These are phyloP conservation scores for Annulohypoxylon maeteangense DNA, from an alignment of 495 filamentous ascomycete genomes.

Conservation along the genomic window DNA sequence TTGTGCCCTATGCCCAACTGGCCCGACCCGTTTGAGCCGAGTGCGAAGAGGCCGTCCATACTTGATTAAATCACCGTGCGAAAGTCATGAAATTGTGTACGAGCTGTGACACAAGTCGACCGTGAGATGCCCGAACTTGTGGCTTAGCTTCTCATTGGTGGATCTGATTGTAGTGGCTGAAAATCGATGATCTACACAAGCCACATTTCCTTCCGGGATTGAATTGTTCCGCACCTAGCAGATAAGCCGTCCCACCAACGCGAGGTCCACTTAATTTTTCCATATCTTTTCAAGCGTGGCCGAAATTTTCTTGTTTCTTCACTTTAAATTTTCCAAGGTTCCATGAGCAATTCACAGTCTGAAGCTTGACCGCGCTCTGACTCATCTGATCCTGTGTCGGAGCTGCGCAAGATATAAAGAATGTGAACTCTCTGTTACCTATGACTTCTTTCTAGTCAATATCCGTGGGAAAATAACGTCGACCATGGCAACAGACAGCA, in stretches of 20 bases:
- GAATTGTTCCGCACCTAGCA: conserved; percentile 19
- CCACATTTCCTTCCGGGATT: conserved; percentile 22
- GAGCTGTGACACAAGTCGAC: neutral
- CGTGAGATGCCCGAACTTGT: neutral
- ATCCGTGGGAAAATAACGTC: conserved; percentile 5
- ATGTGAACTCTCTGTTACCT: conserved; percentile 28
- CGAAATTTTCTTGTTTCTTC: conserved; percentile 29
- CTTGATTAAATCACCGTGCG: neutral
- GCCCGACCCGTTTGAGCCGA: conserved; percentile 90
- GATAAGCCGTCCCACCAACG: neutral
- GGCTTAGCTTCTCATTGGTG: neutral
- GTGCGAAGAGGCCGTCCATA: conserved; percentile 72
- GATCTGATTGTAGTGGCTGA: neutral
- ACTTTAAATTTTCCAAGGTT: conserved; percentile 7
- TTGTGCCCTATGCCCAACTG: conserved; percentile 84
- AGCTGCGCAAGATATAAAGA: conserved; percentile 5
- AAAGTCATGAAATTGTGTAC: neutral
- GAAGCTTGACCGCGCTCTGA: conserved; percentile 2
- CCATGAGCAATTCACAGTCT: neutral
- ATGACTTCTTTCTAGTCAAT: conserved; percentile 27
- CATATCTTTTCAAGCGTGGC: conserved; percentile 17
- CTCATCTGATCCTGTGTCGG: neutral
- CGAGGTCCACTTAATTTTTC: conserved; percentile 37
- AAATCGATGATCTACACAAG: conserved; percentile 4
- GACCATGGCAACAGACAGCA: conserved; percentile 35